Conservation (phyloP, 148 eudicot species). For the Silene conica region DNA sequence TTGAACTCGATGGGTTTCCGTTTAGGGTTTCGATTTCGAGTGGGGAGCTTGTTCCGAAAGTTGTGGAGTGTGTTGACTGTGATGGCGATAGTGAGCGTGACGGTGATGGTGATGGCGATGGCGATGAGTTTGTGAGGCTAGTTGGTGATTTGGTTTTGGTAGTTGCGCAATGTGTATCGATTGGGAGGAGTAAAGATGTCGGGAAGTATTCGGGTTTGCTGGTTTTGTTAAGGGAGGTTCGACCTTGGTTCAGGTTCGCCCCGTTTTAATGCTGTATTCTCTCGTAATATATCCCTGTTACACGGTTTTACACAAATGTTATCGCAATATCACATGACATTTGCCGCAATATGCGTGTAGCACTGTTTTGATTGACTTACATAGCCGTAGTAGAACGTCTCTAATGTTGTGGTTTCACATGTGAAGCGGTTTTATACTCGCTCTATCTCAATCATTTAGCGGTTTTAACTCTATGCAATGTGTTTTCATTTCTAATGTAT, state of each 20-base stretch:
- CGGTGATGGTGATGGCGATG: slow-evolving; percentile 17
- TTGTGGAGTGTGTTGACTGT: slow-evolving; percentile 9
- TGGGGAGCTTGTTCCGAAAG: slow-evolving; percentile 33
- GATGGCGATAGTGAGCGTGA: slow-evolving; percentile 10
- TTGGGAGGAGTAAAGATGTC: slow-evolving; percentile 41
- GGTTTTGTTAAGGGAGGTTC: slow-evolving; percentile 44
- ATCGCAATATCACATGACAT: neutral
- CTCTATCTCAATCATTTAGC: no score
- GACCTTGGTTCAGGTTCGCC: slow-evolving; percentile 68
- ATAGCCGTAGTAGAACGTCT: no score
- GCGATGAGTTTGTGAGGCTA: slow-evolving; percentile 41
- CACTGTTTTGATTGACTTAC: no score
- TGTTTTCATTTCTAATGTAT: neutral
- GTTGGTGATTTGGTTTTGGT: slow-evolving; percentile 54
- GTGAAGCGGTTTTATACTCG: neutral
- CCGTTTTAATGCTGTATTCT: neutral
- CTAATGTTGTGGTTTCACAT: neutral
- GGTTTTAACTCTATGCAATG: neutral
- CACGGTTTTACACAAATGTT: neutral
- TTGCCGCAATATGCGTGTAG: no score
- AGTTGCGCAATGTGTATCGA: slow-evolving; percentile 44
- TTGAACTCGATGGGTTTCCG: slow-evolving; percentile 21
- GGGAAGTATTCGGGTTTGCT: slow-evolving; percentile 40
- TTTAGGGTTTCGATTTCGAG: slow-evolving; percentile 21
- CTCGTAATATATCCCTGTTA: neutral